Base-by-base conservation (phyloP, 768 basidiomycete genomes). In the Hypsizygus marmoreus region DNA sequence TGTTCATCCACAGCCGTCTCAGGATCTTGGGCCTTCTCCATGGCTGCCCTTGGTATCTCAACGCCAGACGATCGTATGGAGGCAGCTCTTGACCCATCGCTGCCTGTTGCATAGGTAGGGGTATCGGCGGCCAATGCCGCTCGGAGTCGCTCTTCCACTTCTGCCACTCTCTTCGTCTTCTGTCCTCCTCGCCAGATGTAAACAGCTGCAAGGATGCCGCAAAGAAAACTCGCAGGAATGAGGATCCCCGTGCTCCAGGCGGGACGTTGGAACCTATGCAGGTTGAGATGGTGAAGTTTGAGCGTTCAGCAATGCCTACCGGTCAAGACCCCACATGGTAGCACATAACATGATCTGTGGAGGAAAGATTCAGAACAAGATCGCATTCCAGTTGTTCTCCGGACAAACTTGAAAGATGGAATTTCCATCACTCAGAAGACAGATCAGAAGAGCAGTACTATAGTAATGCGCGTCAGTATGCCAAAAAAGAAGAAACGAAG, bases 281-380 rank as follows among this genome's bases (percentile, higher is more conserved):
- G n/a, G 8, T 11, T 35, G 35, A n/a, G 5, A 47, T 25, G 23
- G 19, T 49, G 20, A 14, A 31, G 16, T 6, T 8, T 20, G 10
- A 12, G 24, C 5, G 7, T 32, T 4, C 28, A 35, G 13, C 9
- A 12, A 23, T 32, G 31, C 10, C 52, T 53, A 82, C 76, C 86
- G 72, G 56, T 90, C 80, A 57, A 91, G 56, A 6, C 82, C 76
- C 91, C 90, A 92, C 88, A 91, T 91, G 34, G 76, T 80, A 8
- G 78, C 84, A 55, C 88, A 88, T 6, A 91, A 67, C 14, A 85
- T 74, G 36, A 78, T 72, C 79, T 85, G 48, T 2, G 40, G 24
- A 25, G n/a, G 13, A 29, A 22, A 24, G 36, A 40, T 40, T 24
- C 10, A 40, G 46, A 37, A 45, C 11, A 13, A 23, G 6, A 11